phyloP scores from a whole-genome alignment of 805 yeast species.

The Candida incommunis region DNA sequence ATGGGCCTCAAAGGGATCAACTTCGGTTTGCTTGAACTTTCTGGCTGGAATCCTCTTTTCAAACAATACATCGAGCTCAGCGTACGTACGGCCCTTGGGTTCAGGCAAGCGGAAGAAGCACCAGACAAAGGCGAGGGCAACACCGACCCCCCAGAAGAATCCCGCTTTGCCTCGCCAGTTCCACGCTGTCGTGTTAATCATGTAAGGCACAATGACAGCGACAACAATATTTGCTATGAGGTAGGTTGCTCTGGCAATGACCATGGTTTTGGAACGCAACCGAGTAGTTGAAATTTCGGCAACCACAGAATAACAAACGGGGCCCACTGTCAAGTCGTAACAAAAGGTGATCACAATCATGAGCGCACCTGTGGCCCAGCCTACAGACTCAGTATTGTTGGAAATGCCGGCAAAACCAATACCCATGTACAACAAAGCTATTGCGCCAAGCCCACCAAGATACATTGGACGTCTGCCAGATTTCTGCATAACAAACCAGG shows the following conservation, averaged over 20 bases:
- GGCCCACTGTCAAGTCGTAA: slow-evolving; percentile 32
- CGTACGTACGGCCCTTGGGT: slow-evolving; percentile 41
- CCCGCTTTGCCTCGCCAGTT: slow-evolving; percentile 38
- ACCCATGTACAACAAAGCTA: slow-evolving; percentile 24
- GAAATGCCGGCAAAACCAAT: slow-evolving; percentile 20
- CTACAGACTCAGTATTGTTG: slow-evolving; percentile 13
- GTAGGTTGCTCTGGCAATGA: slow-evolving; percentile 25
- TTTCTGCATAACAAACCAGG: slow-evolving; percentile 11
- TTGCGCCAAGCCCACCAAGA: slow-evolving; percentile 22
- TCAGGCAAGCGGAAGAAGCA: slow-evolving; percentile 43
- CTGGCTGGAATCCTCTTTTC: slow-evolving; percentile 18
- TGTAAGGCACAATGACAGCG: slow-evolving; percentile 26
- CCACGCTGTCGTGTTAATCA: slow-evolving; percentile 34
- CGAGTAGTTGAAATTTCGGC: slow-evolving; percentile 30
- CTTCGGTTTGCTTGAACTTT: slow-evolving; percentile 11
- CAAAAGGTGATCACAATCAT: slow-evolving; percentile 31
- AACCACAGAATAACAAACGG: slow-evolving; percentile 27
- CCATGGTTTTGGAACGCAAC: slow-evolving; percentile 29
- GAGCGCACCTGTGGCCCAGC: slow-evolving; percentile 35
- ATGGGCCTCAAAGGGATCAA: slow-evolving; percentile 6
- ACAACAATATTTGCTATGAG: slow-evolving; percentile 11
- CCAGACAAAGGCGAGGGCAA: slow-evolving; percentile 25
- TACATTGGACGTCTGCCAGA: slow-evolving; percentile 14
- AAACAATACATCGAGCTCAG: slow-evolving; percentile 46
- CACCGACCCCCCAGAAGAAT: slow-evolving; percentile 31